Base-by-base conservation (phyloP, 2,329 filamentous ascomycete genomes). In the Tricladium varicosporioides region DNA sequence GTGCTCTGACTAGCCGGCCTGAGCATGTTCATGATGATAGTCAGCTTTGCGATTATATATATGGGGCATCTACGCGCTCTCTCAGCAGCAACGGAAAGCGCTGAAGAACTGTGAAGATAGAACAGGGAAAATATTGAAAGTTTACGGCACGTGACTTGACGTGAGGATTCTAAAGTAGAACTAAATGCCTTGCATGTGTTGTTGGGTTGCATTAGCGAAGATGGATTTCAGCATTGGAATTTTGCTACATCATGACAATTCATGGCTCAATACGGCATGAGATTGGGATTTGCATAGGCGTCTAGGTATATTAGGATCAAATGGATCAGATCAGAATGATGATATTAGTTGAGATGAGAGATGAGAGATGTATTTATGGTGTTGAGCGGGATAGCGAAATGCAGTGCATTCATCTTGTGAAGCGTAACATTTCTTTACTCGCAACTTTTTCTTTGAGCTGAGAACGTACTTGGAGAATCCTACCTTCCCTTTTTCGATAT, bases 1-100 rank as follows among this genome's bases (percentile, higher is more conserved):
- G 60, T 67, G 51, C 42, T 65, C 7, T 68, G 66, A 67, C 64
- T 66, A 60, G 62, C 65, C 59, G 65, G 52, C 27, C 40, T 63
- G 7, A 62, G 60, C 53, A 36, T 64, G 9, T 19, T 58, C 10
- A 56, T 60, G 10, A 51, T 65, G 60, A 16, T 60, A 7, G 15
- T 33, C 5, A 58, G 55, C 50, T 3, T 59, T n/a, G 31, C 11
- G 42, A 15, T 32, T 5, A 47, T 53, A 11, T 53, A 53, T 49
- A 40, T 40, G 36, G 36, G 36, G 36, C 36, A 40, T 40, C 36
- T 40, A 40, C 36, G 36, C 3, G 36, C 22, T 27, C 22, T 27
- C n/a, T n/a, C n/a, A n/a, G n/a, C n/a, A n/a, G n/a, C n/a, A n/a
- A n/a, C n/a, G n/a, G n/a, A n/a, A 36, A 13, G 36, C 36, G 36